These are phyloP conservation scores for Coniochaeta sp. DNA, from an alignment of 2,329 filamentous ascomycete species.

Conservation along the genomic window DNA sequence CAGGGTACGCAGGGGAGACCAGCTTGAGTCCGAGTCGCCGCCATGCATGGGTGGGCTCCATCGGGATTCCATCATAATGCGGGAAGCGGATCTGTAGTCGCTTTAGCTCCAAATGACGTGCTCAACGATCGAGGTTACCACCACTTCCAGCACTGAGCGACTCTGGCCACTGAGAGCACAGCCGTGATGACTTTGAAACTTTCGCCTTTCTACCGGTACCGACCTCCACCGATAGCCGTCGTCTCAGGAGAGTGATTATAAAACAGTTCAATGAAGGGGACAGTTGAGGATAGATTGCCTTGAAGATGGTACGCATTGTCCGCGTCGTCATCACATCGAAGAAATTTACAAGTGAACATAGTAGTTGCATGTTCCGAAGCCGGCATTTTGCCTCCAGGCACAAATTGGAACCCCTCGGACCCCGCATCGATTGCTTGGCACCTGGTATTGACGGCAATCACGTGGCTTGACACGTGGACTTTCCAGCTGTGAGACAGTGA, in stretches of 20 bases:
- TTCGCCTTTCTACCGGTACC: background rate
- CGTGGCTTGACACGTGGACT: background rate
- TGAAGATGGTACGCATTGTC: background rate
- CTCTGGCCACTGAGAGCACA: background rate
- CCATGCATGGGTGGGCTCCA: background rate
- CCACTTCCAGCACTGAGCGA: background rate
- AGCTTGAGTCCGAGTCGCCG: no score
- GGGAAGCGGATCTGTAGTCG: background rate
- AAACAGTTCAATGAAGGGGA: background rate
- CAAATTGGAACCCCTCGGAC: background rate
- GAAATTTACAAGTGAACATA: no score
- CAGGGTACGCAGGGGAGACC: no score
- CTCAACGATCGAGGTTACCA: background rate
- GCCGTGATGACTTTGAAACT: background rate
- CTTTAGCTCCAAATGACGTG: slow-evolving; percentile 1
- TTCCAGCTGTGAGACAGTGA: no score
- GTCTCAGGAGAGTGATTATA: no score
- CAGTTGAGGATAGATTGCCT: background rate
- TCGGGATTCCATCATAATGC: background rate
- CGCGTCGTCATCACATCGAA: background rate
- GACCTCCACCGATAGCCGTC: background rate
- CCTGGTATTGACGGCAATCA: background rate
- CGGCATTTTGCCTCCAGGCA: background rate
- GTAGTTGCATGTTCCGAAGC: background rate
- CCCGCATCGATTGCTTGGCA: background rate